Base-by-base conservation (phyloP, 2,329 filamentous ascomycete genomes). In the Pseudocercospora musae region DNA sequence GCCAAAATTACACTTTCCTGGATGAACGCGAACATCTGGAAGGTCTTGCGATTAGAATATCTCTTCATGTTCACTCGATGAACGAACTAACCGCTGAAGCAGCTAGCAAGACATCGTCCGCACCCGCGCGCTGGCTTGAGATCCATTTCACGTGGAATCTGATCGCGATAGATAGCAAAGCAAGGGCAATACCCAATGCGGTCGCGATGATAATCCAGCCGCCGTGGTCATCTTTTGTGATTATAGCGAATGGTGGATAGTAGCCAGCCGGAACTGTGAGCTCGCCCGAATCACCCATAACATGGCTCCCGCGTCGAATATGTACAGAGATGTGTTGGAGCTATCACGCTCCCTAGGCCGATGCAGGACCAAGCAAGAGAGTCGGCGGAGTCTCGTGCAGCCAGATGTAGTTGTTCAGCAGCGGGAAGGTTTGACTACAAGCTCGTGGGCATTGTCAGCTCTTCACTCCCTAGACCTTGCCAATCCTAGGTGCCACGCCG, bases 131-230 rank as follows among this genome's bases (percentile, higher is more conserved):
- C 52, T 68, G 53, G 48, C 58, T 29, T n/a, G 54, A 62, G 11
- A 62, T 25, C 46, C 31, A 48, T 53, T 66, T 62, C 21, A 68
- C 56, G 27, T 65, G 65, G 59, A 62, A 21, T 3, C 66, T 58
- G 18, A 66, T 63, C 1, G 57, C 50, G 15, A 59, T 63, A 11
- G 62, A 65, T 1, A 68, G 37, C 42, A 68, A 33, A 20, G 63
- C 62, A 25, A 68, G 57, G 7, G 62, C 61, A 15, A 64, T 23
- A 15, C 66, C 66, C 23, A 68, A 31, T n/a, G 64, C 44, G 29
- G 63, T 64, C 44, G 64, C 64, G 18, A 68, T 65, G 53, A 68
- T 66, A n/a, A 81, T 72, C 20, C 79, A 64, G 9, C 77, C 79
- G 42, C 75, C 73, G 58, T 80, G 77, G 66, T 81, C 67, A 11